Evolutionary conservation across 1,139 yeast species (phyloP).

Genomic region (Taiozyma onychis): DNA sequence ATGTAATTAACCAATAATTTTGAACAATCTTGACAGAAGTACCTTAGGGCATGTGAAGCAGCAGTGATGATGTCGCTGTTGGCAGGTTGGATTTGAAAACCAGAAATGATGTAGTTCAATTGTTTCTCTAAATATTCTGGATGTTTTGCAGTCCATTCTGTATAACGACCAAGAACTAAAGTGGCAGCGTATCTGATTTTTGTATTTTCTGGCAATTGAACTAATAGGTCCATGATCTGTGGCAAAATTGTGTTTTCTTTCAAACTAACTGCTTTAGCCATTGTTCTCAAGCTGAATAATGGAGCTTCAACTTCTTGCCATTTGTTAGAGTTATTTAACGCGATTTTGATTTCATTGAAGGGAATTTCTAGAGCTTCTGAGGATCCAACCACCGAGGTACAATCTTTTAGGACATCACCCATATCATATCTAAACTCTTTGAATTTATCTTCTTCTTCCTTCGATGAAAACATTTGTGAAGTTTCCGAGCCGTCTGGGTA

Average conservation of each 20-base stretch:
- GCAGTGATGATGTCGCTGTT: conserved; percentile 64
- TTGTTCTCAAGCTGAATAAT: conserved; percentile 80
- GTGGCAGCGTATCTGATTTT: conserved; percentile 91
- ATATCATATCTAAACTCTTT: conserved; percentile 91
- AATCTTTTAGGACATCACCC: conserved; percentile 94
- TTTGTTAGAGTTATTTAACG: conserved; percentile 21
- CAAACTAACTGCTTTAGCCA: conserved; percentile 85
- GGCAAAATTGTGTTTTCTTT: conserved; percentile 71
- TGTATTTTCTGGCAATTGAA: conserved; percentile 77
- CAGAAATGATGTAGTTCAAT: conserved; percentile 75
- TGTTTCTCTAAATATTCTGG: conserved; percentile 80
- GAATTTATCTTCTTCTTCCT: conserved; percentile 87
- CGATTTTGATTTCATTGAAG: conserved; percentile 24
- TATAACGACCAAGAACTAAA: conserved; percentile 85
- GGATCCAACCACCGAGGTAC: conserved; percentile 87
- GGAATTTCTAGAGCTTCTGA: conserved; percentile 50
- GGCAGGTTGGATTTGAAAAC: conserved; percentile 43
- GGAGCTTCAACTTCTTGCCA: conserved; percentile 96
- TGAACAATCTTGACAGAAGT: conserved; percentile 90
- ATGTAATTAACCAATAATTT: conserved; percentile 57
- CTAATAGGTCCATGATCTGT: conserved; percentile 63
- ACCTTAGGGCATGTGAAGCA: conserved; percentile 91
- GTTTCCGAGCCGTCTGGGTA: conserved; percentile 56
- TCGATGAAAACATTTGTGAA: conserved; percentile 28
- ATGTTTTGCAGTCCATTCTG: conserved; percentile 90